Base-by-base conservation (phyloP, 2,329 filamentous ascomycete species). In the Teratosphaeria gauchensis region DNA sequence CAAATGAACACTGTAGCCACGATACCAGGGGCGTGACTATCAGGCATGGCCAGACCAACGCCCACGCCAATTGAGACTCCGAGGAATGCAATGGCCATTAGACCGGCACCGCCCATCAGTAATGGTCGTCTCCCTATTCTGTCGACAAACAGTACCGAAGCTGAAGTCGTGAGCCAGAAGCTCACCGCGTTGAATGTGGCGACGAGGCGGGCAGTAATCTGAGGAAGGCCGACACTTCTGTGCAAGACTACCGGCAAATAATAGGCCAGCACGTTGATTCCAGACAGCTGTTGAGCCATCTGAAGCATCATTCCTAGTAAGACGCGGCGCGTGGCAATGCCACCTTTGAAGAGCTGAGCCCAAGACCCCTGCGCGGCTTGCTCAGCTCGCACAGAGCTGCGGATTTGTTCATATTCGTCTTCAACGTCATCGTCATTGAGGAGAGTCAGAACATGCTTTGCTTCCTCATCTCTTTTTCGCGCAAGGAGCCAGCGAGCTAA, bases 101-200 rank as follows among this genome's bases (percentile, higher is more conserved):
- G 63, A 3, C 54, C 62, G 16, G 74, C 74, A 11, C 73, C 73
- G 33, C 70, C 64, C 33, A 76, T 69, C 64, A 75, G 72, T 7
- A 76, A 66, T 42, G 73, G 74, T 16, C 74, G 68, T 21, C 75
- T 70, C 9, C 75, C 86, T 3, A 86, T 81, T 1, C 81, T 79
- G 70, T 87, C 84, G 31, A 87, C 83, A 55, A 83, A 75, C 64
- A 83, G 84, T 80, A 84, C 81, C 4, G 85, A 85, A 0, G 80
- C 72, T 0, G 78, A 79, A 0, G 81, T 80, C 58, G 81, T 81
- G 57, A 82, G 75, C 54, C 77, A 69, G 66, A 81, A 82, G 24
- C 80, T 74, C 38, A 81, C 75, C 75, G 80, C 80, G 69, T 81
- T 82, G 71, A 28, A 74, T 68, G 6, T 75, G 65, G 33, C 76